These are phyloP conservation scores for Acanthamoeba polyphaga DNA, from an alignment of 208 protist genomes.

Conservation along the genomic window DNA sequence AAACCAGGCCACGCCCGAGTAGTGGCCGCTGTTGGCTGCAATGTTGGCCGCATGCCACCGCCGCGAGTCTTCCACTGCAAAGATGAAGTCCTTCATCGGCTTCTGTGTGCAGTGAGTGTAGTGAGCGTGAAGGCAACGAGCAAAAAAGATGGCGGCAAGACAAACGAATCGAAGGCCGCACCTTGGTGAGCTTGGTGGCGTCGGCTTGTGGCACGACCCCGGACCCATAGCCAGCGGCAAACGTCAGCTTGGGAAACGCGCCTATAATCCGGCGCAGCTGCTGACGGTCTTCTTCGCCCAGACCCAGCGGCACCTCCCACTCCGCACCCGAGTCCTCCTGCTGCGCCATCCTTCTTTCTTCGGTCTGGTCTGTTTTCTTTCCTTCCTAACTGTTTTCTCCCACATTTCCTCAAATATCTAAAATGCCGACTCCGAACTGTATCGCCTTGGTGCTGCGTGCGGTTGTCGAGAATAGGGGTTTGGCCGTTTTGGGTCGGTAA, in stretches of 20 bases:
- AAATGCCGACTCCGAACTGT: neutral
- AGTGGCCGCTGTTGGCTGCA: neutral
- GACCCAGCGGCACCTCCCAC: slow-evolving; percentile 46
- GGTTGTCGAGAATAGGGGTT: neutral
- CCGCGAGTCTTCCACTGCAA: slow-evolving; percentile 42
- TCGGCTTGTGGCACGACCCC: slow-evolving; percentile 55
- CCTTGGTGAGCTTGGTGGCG: slow-evolving; percentile 4
- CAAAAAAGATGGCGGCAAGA: neutral
- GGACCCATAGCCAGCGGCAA: slow-evolving; percentile 65
- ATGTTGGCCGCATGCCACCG: slow-evolving; percentile 56
- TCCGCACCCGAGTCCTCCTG: neutral
- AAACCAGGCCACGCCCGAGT: slow-evolving; percentile 33
- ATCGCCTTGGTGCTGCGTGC: neutral
- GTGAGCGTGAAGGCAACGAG: neutral
- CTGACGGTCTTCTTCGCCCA: neutral
- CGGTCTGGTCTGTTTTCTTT: too few relatives aligned
- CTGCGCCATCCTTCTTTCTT: neutral
- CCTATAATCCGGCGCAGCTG: neutral
- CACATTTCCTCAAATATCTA: neutral
- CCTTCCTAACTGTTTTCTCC: too few relatives aligned
- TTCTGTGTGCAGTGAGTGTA: neutral
- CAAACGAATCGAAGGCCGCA: neutral
- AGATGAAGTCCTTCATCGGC: slow-evolving; percentile 72
- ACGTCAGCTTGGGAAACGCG: slow-evolving; percentile 1
- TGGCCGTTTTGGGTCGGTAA: neutral